These are phyloP conservation scores for Backusella circina DNA, from an alignment of 192 early-diverging fungal genomes.

Conservation along the genomic window DNA sequence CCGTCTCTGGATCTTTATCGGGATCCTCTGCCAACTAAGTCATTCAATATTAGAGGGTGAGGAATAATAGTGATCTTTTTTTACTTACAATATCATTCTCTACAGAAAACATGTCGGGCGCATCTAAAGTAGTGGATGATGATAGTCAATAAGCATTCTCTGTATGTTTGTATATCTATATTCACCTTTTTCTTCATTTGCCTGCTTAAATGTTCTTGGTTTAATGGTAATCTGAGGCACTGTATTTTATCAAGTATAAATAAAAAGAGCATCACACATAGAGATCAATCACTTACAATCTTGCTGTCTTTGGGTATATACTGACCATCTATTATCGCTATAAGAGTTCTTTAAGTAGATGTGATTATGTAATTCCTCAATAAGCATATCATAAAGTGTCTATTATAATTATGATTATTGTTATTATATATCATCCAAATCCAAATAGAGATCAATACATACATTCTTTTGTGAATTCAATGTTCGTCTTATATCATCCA, in stretches of 20 bases:
- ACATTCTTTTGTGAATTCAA: conserved; percentile 55
- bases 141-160: too few species aligned
- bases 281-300: conserved; percentile 39
- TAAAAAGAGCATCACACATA: too few species aligned
- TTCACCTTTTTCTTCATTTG: neutral
- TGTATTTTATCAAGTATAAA: neutral
- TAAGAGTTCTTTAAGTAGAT: conserved; percentile 77
- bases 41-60: neutral
- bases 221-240: conserved; percentile 19
- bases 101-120: conserved; percentile 28
- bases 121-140: neutral
- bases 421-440: neutral
- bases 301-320: conserved; percentile 52
- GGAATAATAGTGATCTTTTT: neutral
- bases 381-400: conserved; percentile 56
- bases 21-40: conserved; percentile 52
- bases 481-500: conserved; percentile 62
- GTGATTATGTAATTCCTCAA: conserved; percentile 77
- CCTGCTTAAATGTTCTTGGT: conserved; percentile 17
- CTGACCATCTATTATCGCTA: conserved; percentile 61
- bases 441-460: neutral
- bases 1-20: conserved; percentile 70
- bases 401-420: conserved; percentile 1
- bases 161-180: too few species aligned
- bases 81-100: conserved; percentile 46